Evolutionary conservation across 306 rosid genomes (phyloP), one percentile per base, ranked within the genome.

Genomic region (Hippophae gyantsensis): DNA sequence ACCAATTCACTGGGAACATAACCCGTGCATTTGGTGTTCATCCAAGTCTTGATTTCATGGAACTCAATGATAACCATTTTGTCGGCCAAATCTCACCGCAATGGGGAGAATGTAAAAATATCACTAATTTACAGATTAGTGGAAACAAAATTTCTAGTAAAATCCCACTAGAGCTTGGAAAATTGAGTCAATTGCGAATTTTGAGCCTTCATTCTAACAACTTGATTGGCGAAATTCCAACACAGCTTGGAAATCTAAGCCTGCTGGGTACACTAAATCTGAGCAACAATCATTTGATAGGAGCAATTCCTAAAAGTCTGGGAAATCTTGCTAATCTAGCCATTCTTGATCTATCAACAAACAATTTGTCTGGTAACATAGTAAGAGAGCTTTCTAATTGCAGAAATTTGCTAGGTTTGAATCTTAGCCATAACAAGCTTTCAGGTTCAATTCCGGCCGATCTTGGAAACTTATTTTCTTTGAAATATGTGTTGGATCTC

Each of bases 111-210:
- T 74, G 80, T 66, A 51, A 3, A 68, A 69, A 25, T 61, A 72
- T 85, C 64, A 77, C 78, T 9, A 51, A 48, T 47, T 64, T 85
- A 26, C 71, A 70, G 27, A 74, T 82, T 76, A 66, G 56, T 8
- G 54, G 48, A 69, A 85, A 85, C 56, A 72, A 68, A 63, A 65
- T 85, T 63, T 77, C 82, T 0, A 85, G 93, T 3, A 57, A 61
- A 50, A 77, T 85, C 63, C 88, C 88, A 43, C 14, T 74, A 0
- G 80, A 69, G 62, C 49, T 85, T 9, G 72, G 82, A 25, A 75
- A 62, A 48, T 46, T 81, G 71, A 47, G 57, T 9, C n/a, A 8
- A 43, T 42, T 85, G 43, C 49, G 44, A 14, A 10, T 41, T 54
- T 54, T 85, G 6, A 61, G 65, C 54, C 61, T 85, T 1, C 64